Evolutionary conservation across 495 filamentous ascomycete genomes (phyloP).

Genomic region (Aspergillus bridgeri): DNA sequence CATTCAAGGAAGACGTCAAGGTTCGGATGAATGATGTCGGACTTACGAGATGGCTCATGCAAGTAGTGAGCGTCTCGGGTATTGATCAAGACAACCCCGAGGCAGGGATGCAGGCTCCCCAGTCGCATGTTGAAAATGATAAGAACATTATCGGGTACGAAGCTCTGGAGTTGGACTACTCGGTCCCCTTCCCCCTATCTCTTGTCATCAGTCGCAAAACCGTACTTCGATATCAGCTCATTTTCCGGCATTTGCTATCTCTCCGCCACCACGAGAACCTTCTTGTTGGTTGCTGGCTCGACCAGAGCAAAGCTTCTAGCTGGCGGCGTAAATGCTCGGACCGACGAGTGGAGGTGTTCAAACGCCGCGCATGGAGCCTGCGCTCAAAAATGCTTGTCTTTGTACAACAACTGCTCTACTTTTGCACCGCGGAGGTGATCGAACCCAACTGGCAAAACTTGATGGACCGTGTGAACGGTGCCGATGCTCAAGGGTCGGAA

Average conservation of each 20-base stretch:
- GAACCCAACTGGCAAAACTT: conserved; percentile 95
- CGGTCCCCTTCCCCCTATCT: conserved; percentile 93
- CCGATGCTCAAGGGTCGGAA: conserved; percentile 52
- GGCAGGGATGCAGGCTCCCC: conserved; percentile 51
- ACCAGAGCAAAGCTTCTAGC: conserved; percentile 75
- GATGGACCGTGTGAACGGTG: conserved; percentile 74
- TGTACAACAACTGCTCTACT: conserved; percentile 93
- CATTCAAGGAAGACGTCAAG: conserved; percentile 97
- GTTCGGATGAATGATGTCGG: conserved; percentile 94
- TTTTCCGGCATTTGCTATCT: conserved; percentile 89
- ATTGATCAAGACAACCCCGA: conserved; percentile 79
- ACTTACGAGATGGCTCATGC: conserved; percentile 88
- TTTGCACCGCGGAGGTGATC: conserved; percentile 93
- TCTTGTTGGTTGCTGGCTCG: conserved; percentile 81
- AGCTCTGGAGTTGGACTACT: conserved; percentile 88
- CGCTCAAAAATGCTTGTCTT: conserved; percentile 94
- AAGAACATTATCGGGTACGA: conserved; percentile 87
- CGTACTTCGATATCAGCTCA: conserved; percentile 87
- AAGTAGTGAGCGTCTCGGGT: conserved; percentile 91
- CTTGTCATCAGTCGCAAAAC: conserved; percentile 96
- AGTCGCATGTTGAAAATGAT: conserved; percentile 65
- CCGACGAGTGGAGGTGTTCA: conserved; percentile 81
- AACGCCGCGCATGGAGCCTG: conserved; percentile 86
- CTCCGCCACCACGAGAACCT: conserved; percentile 84
- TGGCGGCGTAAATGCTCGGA: conserved; percentile 81